Conservation (phyloP, 345 rosid genomes). For the Cardiospermum halicacabum region DNA sequence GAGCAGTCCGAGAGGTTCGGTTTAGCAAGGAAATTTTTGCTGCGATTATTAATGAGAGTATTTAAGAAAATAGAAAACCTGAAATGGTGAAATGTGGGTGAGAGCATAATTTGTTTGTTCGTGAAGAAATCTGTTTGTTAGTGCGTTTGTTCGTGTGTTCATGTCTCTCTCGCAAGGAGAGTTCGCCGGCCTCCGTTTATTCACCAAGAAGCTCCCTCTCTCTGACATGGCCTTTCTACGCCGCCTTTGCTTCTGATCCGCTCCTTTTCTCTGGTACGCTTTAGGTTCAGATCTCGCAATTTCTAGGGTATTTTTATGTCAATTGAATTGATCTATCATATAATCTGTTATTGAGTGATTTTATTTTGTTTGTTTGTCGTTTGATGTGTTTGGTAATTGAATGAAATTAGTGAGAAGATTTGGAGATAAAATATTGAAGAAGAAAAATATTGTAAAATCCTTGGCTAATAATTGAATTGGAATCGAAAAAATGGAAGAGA, state of each 20-base stretch:
- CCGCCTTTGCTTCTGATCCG: conserved; percentile 19
- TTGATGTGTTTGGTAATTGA: no score
- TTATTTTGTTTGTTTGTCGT: no score
- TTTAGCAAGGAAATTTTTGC: conserved; percentile 24
- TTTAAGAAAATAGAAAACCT: conserved; percentile 19
- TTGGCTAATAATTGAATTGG: conserved; percentile 19
- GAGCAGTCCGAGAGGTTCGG: conserved; percentile 30
- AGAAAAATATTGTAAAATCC: no score
- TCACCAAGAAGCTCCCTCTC: conserved; percentile 14
- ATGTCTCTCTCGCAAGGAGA: conserved; percentile 22
- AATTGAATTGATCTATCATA: no score
- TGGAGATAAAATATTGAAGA: no score
- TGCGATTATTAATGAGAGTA: conserved; percentile 20
- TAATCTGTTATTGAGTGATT: no score
- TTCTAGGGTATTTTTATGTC: no score
- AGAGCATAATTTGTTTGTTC: background rate
- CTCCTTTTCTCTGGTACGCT: background rate
- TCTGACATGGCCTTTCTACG: conserved; percentile 21
- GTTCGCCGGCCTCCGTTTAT: conserved; percentile 25
- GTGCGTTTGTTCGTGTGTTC: background rate
- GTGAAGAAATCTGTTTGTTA: background rate
- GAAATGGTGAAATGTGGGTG: conserved; percentile 15
- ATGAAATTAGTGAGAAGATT: no score
- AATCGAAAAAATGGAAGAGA: conserved; percentile 54
- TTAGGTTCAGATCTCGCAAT: no score